Conservation (phyloP, 495 filamentous ascomycete species). For the Sabuloglossum arenarium region DNA sequence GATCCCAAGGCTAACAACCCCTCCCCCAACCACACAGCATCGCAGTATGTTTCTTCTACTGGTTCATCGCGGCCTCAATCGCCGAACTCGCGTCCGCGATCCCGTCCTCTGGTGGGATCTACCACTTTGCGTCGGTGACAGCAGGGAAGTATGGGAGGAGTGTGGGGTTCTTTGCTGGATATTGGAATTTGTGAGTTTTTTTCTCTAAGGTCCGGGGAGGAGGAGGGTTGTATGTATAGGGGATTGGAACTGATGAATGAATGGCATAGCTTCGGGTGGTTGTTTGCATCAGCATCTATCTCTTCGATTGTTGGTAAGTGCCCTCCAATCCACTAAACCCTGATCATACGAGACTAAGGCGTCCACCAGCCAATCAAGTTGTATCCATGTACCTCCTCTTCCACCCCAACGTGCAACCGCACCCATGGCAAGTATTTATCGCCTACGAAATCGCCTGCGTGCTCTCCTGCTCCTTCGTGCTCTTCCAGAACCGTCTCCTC, state of each 20-base stretch:
- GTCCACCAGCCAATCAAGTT: constrained; percentile 10
- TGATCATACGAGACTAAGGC: too few relatives aligned
- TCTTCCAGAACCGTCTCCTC: constrained; percentile 20
- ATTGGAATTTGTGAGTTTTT: constrained; percentile 3
- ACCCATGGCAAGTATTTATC: constrained; percentile 22
- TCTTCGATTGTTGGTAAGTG: constrained; percentile 13
- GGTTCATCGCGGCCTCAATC: constrained; percentile 20
- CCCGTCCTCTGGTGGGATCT: constrained; percentile 21
- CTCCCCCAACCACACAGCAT: constrained; percentile 8
- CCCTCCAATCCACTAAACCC: background rate
- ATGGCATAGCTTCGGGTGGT: constrained; percentile 21
- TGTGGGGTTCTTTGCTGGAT: constrained; percentile 20
- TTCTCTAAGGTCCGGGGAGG: background rate
- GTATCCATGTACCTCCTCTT: constrained; percentile 20
- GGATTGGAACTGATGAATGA: background rate
- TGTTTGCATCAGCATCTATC: constrained; percentile 20
- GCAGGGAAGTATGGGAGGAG: constrained; percentile 16
- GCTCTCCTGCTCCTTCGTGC: constrained; percentile 13
- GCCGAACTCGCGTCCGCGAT: constrained; percentile 24
- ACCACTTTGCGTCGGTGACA: constrained; percentile 22
- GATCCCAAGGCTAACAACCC: background rate
- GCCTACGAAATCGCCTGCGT: constrained; percentile 17
- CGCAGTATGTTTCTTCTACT: constrained; percentile 18
- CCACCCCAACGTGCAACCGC: constrained; percentile 15
- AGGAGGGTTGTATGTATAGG: background rate